A percentile compares a stretch with the other conserved stretches of the same genome.
These are phyloP conservation scores for Begonia fuchsioides DNA, from an alignment of 306 rosid species.

Conservation along the genomic window DNA sequence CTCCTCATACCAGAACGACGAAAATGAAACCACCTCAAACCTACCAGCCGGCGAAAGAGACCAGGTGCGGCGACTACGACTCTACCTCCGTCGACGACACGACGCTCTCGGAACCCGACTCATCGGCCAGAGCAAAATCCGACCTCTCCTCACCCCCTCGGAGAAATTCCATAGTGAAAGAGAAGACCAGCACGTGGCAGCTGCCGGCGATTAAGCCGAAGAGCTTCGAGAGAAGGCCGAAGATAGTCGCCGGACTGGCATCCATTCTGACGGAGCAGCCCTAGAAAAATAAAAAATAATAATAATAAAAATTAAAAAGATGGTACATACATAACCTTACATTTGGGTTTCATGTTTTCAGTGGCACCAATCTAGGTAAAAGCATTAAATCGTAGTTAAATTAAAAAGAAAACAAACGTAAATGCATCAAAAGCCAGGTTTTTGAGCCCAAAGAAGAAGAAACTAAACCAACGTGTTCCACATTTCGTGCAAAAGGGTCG, in stretches of 20 bases:
- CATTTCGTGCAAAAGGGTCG: too few species aligned
- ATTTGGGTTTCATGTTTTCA: slow-evolving; percentile 2
- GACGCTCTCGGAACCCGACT: slow-evolving; percentile 10
- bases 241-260: slow-evolving; percentile 81
- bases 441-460: too few species aligned
- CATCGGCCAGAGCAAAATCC: neutral
- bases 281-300: slow-evolving; percentile 15
- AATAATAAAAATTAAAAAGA: slow-evolving; percentile 1
- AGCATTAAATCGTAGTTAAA: neutral
- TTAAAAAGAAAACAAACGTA: neutral
- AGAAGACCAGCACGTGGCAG: slow-evolving; percentile 35
- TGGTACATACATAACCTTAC: neutral
- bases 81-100: slow-evolving; percentile 47
- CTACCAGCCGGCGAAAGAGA: slow-evolving; percentile 11
- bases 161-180: slow-evolving; percentile 5
- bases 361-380: neutral
- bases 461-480: too few species aligned
- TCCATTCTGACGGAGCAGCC: slow-evolving; percentile 62
- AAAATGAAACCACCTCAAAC: slow-evolving; percentile 8
- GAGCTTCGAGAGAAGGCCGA: slow-evolving; percentile 58
- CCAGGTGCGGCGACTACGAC: slow-evolving; percentile 53
- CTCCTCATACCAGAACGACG: slow-evolving; percentile 29
- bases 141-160: slow-evolving; percentile 3
- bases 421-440: too few species aligned
- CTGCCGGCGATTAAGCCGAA: slow-evolving; percentile 79